Base-by-base conservation (phyloP, 176 grass and related monocot species). In the Paspalum notatum region DNA sequence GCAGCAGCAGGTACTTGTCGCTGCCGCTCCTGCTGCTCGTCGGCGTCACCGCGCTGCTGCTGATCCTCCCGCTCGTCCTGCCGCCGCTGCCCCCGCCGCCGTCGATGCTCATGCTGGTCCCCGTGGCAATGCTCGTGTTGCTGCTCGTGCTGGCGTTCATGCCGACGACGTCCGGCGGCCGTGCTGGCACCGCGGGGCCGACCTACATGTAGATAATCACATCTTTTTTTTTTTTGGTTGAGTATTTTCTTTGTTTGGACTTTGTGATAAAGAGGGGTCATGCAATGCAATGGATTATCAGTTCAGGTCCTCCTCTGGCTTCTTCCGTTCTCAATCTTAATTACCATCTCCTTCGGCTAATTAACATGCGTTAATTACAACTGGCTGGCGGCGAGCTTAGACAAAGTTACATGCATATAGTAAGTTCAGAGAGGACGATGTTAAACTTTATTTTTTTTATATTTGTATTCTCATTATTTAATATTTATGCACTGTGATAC, bases 41-140 rank as follows among this genome's bases (percentile, higher is more conserved):
- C 38, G 75, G 83, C 79, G 78, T 97, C 75, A 94, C 94, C 13
- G 77, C 91, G 27, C 94, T 76, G 24, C 80, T 97, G 77, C 72
- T 94, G 66, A 67, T 94, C 76, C 94, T 97, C 16, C 94, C 94
- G 75, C 91, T 97, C 53, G 64, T 92, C 4, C 83, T 97, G n/a
- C 94, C 94, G 5, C 94, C 94, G 12, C 90, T 97, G 62, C 87
- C 87, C 5, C 94, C 94, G 55, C 94, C 94, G 38, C 94, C 94
- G 61, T 82, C 87, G 18, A 72, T 97, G 71, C 91, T 94, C 13
- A 84, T 97, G 70, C 85, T 97, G 13, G 73, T 97, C 40, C 94
- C 94, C 8, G 83, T 94, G 37, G 87, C 78, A 80, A 94, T 97
- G 74, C 82, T 97, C 14, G 12, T 56, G 3, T 20, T 97, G 87